A percentile compares a stretch with the other conserved stretches of the same genome.
phyloP scores from a whole-genome alignment of 169 alveolate genomes.

The Cryptosporidium viatorum region DNA sequence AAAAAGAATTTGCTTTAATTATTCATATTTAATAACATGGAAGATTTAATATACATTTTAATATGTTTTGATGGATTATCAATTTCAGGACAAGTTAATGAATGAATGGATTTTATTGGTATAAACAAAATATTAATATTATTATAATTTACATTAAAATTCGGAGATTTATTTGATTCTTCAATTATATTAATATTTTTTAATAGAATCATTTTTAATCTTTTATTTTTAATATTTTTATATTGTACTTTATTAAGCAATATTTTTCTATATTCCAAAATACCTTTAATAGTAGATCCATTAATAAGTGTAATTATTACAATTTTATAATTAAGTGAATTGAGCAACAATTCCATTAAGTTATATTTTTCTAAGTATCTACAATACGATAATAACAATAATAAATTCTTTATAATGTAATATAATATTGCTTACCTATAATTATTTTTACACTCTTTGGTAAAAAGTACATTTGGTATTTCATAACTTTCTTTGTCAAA shows the following conservation, averaged over 20 bases:
- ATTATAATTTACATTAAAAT: neutral
- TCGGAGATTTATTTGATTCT: neutral
- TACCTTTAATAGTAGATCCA: slow-evolving; percentile 58
- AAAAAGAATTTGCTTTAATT: neutral
- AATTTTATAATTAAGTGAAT: slow-evolving; percentile 30
- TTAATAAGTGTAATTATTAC: slow-evolving; percentile 23
- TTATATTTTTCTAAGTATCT: slow-evolving; percentile 7
- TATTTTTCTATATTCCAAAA: slow-evolving; percentile 41
- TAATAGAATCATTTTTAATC: slow-evolving; percentile 44
- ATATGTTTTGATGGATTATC: slow-evolving; percentile 50
- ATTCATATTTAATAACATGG: slow-evolving; percentile 14
- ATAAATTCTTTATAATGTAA: too few relatives aligned
- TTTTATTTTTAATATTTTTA: slow-evolving; percentile 17
- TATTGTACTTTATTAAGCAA: slow-evolving; percentile 12
- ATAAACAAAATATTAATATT: slow-evolving; percentile 13
- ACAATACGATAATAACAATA: too few relatives aligned
- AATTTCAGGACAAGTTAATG: slow-evolving; percentile 67
- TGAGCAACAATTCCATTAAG: slow-evolving; percentile 31
- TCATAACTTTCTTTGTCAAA: slow-evolving; percentile 24
- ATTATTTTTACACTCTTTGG: neutral
- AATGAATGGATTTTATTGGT: slow-evolving; percentile 50
- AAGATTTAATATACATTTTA: slow-evolving; percentile 1
- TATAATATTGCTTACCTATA: neutral
- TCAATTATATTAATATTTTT: neutral
- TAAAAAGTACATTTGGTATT: slow-evolving; percentile 34